Percentiles rank a stretch among this genome's conserved stretches.
Conservation (phyloP, 257 asterid genomes). For the Lithospermum erythrorhizon region DNA sequence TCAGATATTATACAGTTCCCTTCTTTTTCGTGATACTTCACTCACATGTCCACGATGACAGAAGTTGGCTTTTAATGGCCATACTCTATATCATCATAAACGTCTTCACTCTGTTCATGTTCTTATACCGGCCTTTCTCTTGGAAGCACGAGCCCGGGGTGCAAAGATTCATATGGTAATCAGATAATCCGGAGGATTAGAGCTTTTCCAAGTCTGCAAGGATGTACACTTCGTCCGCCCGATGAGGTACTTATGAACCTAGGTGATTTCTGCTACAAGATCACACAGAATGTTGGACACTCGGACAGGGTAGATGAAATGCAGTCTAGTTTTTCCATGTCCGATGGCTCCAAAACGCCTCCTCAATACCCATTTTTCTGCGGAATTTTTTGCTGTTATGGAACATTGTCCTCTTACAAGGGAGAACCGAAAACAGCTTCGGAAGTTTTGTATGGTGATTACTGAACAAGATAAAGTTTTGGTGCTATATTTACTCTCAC, state of each 20-base stretch:
- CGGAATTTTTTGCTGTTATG: neutral
- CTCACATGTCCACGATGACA: slow-evolving; percentile 28
- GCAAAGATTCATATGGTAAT: slow-evolving; percentile 84
- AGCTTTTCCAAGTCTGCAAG: neutral
- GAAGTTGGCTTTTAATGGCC: slow-evolving; percentile 60
- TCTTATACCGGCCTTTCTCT: slow-evolving; percentile 71
- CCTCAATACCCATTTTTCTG: neutral
- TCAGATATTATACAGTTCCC: slow-evolving; percentile 83
- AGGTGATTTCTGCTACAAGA: neutral
- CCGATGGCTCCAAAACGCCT: neutral
- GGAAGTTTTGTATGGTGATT: too few relatives aligned
- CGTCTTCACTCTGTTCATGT: slow-evolving; percentile 62
- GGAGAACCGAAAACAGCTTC: too few relatives aligned
- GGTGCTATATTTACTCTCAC: too few relatives aligned
- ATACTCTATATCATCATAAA: slow-evolving; percentile 38
- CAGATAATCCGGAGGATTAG: neutral
- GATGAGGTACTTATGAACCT: neutral
- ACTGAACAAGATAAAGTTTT: too few relatives aligned
- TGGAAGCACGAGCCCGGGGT: slow-evolving; percentile 73
- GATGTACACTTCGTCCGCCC: neutral
- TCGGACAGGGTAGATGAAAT: neutral
- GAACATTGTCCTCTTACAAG: neutral
- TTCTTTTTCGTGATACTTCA: slow-evolving; percentile 63
- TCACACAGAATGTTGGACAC: neutral
- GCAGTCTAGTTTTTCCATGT: neutral